A percentile compares a stretch with the other conserved stretches of the same genome.
These are phyloP conservation scores for Termitomyces sp. DNA, from an alignment of 768 basidiomycete genomes.

Conservation along the genomic window DNA sequence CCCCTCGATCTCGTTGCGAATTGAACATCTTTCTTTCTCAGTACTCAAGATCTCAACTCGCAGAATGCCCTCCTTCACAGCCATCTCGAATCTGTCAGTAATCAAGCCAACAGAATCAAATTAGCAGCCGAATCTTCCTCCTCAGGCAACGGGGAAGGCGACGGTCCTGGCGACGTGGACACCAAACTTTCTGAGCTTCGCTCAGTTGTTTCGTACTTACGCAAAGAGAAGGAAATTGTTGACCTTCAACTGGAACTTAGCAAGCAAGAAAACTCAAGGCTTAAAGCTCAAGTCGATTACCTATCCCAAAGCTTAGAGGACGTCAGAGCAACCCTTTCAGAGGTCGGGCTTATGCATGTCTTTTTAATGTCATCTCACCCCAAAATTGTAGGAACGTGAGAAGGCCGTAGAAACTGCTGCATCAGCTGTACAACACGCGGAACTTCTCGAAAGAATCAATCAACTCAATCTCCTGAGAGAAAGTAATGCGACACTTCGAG, in stretches of 20 bases:
- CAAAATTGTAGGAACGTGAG: conserved; percentile 63
- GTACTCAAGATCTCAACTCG: conserved; percentile 66
- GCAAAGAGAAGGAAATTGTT: conserved; percentile 90
- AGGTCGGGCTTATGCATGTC: conserved; percentile 36
- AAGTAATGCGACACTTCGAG: conserved; percentile 80
- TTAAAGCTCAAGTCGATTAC: conserved; percentile 75
- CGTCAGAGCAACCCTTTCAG: conserved; percentile 60
- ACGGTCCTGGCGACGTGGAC: conserved; percentile 47
- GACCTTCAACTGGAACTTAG: conserved; percentile 82
- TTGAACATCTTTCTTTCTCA: conserved; percentile 20
- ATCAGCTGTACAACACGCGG: conserved; percentile 75
- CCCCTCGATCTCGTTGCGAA: not conserved
- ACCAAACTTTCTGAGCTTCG: conserved; percentile 69
- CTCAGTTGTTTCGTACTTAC: conserved; percentile 73
- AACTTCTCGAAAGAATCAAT: conserved; percentile 82
- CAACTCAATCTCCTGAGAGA: conserved; percentile 83
- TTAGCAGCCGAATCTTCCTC: conserved; percentile 57
- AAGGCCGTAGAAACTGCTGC: conserved; percentile 65
- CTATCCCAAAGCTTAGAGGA: conserved; percentile 67
- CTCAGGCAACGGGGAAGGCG: conserved; percentile 35
- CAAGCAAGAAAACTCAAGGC: conserved; percentile 65
- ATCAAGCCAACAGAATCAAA: conserved; percentile 77
- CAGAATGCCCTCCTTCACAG: conserved; percentile 78
- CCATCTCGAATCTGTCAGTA: conserved; percentile 80
- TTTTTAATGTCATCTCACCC: not conserved